Percentiles rank a stretch among this genome's conserved stretches.
phyloP scores from a whole-genome alignment of 148 eudicot species.

The Fallopia convolvulus region DNA sequence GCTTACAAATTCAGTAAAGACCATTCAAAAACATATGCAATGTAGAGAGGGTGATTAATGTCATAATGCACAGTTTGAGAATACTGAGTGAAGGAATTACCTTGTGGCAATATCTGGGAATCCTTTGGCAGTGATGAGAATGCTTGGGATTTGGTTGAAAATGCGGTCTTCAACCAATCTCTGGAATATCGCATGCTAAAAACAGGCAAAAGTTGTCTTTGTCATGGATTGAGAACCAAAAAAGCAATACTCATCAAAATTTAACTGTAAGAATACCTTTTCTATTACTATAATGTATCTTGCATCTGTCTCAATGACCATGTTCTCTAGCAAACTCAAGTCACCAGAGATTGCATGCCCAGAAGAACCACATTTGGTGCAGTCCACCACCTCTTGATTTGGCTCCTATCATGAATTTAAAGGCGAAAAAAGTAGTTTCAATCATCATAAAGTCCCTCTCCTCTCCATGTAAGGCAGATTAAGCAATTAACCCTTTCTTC shows the following conservation, averaged over 20 bases:
- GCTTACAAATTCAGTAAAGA: background rate
- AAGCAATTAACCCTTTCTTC: too few species aligned
- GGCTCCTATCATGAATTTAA: slow-evolving; percentile 45
- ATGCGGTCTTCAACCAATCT: slow-evolving; percentile 84
- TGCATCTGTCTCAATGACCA: slow-evolving; percentile 77
- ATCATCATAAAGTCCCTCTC: too few species aligned
- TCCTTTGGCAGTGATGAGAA: slow-evolving; percentile 94
- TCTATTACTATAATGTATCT: slow-evolving; percentile 86
- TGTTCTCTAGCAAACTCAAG: slow-evolving; percentile 51
- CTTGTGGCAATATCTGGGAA: slow-evolving; percentile 96
- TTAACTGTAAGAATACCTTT: slow-evolving; percentile 46
- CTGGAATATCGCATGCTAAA: slow-evolving; percentile 97
- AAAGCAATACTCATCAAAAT: background rate
- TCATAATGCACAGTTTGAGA: background rate
- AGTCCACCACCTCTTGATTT: slow-evolving; percentile 69
- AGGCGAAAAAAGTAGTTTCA: background rate
- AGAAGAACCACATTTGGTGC: slow-evolving; percentile 75
- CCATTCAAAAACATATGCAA: background rate
- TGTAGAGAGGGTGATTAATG: background rate
- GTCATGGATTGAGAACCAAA: background rate
- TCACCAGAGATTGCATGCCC: slow-evolving; percentile 91
- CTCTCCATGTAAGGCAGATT: too few species aligned
- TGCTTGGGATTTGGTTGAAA: slow-evolving; percentile 87
- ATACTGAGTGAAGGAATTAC: slow-evolving; percentile 20
- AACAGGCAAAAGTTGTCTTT: slow-evolving; percentile 5